Conservation (phyloP, 2,329 filamentous ascomycete species). For the Colletotrichum costaricense region DNA sequence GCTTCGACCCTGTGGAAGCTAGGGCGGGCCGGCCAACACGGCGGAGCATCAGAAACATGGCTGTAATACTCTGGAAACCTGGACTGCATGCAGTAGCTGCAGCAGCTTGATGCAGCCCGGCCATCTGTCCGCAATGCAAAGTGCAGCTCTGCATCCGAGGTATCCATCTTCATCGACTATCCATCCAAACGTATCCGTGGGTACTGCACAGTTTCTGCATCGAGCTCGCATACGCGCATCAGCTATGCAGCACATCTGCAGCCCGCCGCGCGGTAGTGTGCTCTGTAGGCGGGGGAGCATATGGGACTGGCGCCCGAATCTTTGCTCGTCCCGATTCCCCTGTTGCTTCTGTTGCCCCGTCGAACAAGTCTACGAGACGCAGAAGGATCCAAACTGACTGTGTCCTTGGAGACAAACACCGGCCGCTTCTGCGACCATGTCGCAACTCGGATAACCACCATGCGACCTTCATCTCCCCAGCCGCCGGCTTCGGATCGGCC, state of each 20-base stretch:
- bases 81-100: slow-evolving; percentile 16
- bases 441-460: slow-evolving; percentile 9
- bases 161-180: slow-evolving; percentile 5
- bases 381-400: neutral
- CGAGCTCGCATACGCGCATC: slow-evolving; percentile 22
- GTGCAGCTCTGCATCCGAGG: slow-evolving; percentile 24
- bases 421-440: slow-evolving; percentile 15
- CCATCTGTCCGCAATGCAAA: slow-evolving; percentile 26
- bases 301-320: slow-evolving; percentile 8
- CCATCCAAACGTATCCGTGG: neutral
- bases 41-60: slow-evolving; percentile 33
- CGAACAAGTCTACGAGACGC: slow-evolving; percentile 16
- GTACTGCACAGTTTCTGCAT: slow-evolving; percentile 6
- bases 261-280: slow-evolving; percentile 4
- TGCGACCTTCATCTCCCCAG: slow-evolving; percentile 14
- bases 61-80: neutral
- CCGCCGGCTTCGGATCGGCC: slow-evolving; percentile 9
- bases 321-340: slow-evolving; percentile 2
- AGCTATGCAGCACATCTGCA: slow-evolving; percentile 27
- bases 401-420: slow-evolving; percentile 15
- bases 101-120: slow-evolving; percentile 20
- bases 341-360: slow-evolving; percentile 34
- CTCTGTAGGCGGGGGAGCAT: slow-evolving; percentile 27
- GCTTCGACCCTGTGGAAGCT: neutral
- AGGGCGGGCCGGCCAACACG: slow-evolving; percentile 13